Evolutionary conservation across 768 basidiomycete species (phyloP).

Genomic region (Mycena olivaceomarginata): DNA sequence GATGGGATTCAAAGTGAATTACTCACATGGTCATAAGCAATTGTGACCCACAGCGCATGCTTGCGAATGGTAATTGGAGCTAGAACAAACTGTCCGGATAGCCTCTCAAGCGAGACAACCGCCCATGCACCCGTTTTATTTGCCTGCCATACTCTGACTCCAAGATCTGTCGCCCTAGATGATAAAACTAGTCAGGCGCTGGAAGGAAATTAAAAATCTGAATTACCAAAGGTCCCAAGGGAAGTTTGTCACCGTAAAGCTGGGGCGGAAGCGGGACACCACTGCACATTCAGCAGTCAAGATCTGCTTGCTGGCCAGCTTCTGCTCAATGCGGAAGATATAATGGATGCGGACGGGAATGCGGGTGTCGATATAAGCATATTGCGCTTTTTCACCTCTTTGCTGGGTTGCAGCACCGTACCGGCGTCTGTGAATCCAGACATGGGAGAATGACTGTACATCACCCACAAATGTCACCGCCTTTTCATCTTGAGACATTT

Average conservation of each 20-base stretch:
- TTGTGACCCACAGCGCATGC: neutral
- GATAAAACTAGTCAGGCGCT: too few relatives aligned
- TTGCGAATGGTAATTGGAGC: conserved; percentile 25
- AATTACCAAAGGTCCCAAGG: conserved; percentile 30
- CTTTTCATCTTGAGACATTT: neutral
- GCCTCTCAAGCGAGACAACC: conserved; percentile 29
- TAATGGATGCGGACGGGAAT: conserved; percentile 38
- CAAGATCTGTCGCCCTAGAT: conserved; percentile 34
- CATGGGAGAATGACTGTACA: conserved; percentile 33
- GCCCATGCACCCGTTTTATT: conserved; percentile 1
- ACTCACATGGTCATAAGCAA: conserved; percentile 30
- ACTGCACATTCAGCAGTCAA: conserved; percentile 24
- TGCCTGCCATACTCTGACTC: conserved; percentile 32
- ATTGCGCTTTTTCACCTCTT: conserved; percentile 22
- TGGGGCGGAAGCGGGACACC: conserved; percentile 15
- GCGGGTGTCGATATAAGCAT: conserved; percentile 37
- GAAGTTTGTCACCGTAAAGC: conserved; percentile 10
- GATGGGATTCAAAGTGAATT: too few relatives aligned
- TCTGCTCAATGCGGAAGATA: conserved; percentile 31
- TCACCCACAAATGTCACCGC: conserved; percentile 15
- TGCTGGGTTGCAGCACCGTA: conserved; percentile 35
- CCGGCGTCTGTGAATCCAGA: conserved; percentile 20
- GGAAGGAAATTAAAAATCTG: too few relatives aligned
- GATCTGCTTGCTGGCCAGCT: neutral
- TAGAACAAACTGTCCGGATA: conserved; percentile 37